Percentiles rank a stretch among this genome's conserved stretches.
Conservation (phyloP, 352 stramenopile genomes). For the Pelagophyceae sp. region DNA sequence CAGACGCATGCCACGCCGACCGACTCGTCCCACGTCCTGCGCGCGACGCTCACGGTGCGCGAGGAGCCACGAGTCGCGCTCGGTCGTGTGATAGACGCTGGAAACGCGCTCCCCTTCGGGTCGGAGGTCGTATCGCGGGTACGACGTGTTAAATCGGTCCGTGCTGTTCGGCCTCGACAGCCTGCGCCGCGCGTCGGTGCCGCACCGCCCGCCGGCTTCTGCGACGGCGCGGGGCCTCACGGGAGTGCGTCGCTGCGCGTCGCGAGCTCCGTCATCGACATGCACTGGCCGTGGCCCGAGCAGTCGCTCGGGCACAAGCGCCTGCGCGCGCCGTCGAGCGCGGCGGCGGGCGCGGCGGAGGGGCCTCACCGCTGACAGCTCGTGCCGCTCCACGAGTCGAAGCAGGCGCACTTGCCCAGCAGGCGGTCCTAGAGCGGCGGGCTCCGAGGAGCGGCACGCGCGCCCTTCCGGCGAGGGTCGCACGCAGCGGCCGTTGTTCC, state of each 20-base stretch:
- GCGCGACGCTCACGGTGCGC: background rate
- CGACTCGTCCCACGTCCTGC: slow-evolving; percentile 34
- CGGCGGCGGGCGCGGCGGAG: background rate
- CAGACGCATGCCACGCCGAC: slow-evolving; percentile 46
- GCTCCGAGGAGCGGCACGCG: too few species aligned
- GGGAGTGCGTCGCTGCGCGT: background rate
- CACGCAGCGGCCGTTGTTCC: background rate
- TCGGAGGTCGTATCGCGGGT: background rate
- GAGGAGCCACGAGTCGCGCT: too few species aligned
- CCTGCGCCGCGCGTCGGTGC: background rate
- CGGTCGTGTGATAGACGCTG: too few species aligned
- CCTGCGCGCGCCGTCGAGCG: background rate
- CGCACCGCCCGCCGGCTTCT: too few species aligned
- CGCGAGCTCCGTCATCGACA: slow-evolving; percentile 43
- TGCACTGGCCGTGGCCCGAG: slow-evolving; percentile 61
- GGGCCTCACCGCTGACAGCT: slow-evolving; percentile 28
- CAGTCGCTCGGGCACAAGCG: slow-evolving; percentile 23
- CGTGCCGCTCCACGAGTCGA: slow-evolving; percentile 25
- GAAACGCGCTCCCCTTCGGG: background rate
- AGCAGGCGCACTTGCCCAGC: slow-evolving; percentile 33
- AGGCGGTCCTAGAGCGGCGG: slow-evolving; percentile 17
- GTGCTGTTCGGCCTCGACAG: background rate
- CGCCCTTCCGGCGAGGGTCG: background rate
- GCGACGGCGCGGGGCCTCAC: background rate
- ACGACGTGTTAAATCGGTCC: background rate